Conservation (phyloP, 2,329 filamentous ascomycete species). For the Aureobasidium sp. region DNA sequence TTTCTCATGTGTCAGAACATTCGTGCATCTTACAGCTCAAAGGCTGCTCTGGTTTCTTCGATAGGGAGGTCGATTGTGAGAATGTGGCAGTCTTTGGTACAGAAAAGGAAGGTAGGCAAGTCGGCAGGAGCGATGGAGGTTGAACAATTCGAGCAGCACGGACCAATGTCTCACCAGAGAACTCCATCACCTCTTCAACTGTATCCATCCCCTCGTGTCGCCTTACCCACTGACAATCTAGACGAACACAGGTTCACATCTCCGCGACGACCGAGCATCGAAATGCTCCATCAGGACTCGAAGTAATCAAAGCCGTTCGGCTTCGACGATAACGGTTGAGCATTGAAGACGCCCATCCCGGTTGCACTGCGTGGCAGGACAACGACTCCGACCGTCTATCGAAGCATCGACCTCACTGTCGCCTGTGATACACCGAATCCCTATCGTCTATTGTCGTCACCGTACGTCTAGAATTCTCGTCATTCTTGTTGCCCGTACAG, state of each 20-base stretch:
- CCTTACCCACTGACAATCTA: neutral
- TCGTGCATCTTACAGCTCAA: too few relatives aligned
- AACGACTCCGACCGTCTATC: neutral
- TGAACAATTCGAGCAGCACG: neutral
- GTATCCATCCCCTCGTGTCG: neutral
- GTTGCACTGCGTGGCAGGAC: neutral
- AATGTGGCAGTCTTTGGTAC: neutral
- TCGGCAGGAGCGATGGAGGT: conserved; percentile 3
- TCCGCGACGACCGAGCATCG: neutral
- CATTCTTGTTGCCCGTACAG: conserved; percentile 3
- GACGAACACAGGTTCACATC: conserved; percentile 6
- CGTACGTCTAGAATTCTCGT: neutral
- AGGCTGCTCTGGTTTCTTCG: too few relatives aligned
- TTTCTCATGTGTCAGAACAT: neutral
- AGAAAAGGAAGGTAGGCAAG: neutral
- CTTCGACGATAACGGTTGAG: neutral
- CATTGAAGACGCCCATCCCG: neutral
- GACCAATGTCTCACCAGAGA: conserved; percentile 8
- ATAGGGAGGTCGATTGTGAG: neutral
- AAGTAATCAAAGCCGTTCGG: neutral
- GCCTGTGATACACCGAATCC: neutral
- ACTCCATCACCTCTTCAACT: neutral
- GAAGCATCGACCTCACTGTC: neutral
- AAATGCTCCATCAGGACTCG: neutral
- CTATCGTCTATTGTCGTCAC: neutral